These are phyloP conservation scores for Urtica urens DNA, from an alignment of 306 rosid species.

Conservation along the genomic window DNA sequence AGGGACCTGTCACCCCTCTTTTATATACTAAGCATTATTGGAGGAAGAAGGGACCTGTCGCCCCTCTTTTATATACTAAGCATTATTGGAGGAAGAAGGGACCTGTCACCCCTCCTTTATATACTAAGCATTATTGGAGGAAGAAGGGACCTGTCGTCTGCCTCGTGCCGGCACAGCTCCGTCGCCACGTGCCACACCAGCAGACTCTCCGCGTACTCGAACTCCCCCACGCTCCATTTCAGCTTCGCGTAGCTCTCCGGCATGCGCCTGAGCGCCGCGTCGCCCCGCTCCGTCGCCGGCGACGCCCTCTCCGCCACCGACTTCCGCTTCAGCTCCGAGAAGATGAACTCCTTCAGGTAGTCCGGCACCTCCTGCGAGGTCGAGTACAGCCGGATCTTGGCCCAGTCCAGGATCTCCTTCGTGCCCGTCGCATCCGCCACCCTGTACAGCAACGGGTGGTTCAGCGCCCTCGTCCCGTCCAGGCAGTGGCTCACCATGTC, in stretches of 20 bases:
- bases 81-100: too few relatives aligned
- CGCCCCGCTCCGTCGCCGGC: conserved; percentile 17
- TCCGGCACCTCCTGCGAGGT: neutral
- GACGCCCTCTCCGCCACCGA: neutral
- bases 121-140: too few relatives aligned
- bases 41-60: too few relatives aligned
- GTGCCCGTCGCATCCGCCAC: neutral
- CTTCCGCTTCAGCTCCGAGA: conserved; percentile 10
- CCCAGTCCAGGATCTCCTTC: neutral
- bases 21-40: too few relatives aligned
- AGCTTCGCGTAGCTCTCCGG: neutral
- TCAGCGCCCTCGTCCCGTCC: neutral
- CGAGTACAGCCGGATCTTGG: neutral
- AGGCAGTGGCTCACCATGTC: conserved; percentile 12
- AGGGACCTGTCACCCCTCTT: too few relatives aligned
- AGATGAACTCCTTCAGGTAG: neutral
- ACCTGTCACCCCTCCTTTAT: too few relatives aligned
- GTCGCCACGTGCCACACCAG: conserved; percentile 30
- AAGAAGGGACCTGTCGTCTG: neutral
- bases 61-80: too few relatives aligned
- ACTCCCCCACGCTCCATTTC: conserved; percentile 18
- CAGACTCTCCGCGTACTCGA: conserved; percentile 18
- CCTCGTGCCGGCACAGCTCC: neutral
- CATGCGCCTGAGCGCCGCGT: conserved; percentile 12
- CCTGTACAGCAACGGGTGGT: neutral